Evolutionary conservation across 805 yeast species (phyloP), one percentile per base, ranked within the genome.

Genomic region (Maudiozyma barnettii): DNA sequence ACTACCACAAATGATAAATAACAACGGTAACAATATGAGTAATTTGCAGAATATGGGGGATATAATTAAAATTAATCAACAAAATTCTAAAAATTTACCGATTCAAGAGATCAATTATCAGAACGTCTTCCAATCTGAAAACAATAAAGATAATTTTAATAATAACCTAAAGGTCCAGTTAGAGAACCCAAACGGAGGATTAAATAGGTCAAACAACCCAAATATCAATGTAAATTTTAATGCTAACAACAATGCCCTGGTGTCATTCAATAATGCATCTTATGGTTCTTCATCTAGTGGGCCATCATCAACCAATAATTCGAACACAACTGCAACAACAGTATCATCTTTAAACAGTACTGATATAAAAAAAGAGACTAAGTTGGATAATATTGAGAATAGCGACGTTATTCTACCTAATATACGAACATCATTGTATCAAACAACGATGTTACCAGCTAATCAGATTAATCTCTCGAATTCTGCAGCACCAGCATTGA

Each of bases 191-290:
- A 18, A 14, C 16, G 12, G 14, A 13, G 21, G 23, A 8, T 18
- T 40, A 10, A 19, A 26, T 14, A 10, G 22, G 13, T 40, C 35
- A 10, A 26, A n/a, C 19, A 40, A 40, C 26, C 19, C 14, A n/a
- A 36, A 36, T 21, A 12, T 13, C 5, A 29, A 26, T 19, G 21
- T 44, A 6, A 29, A 20, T 21, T 26, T 35, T 12, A 51, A 52
- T 26, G 44, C 53, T 8, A 49, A 43, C 23, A 54, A 54, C 35
- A 52, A 51, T 45, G 53, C 56, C 9, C 49, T 51, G n/a, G 46
- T 51, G 18, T 53, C 56, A 12, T 53, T 53, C 29, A 49, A 40
- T 12, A 50, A 50, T 23, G 49, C 55, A 30, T 41, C 53, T 12
- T 31, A 45, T 35, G 41, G 49, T 21, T 36, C 47, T 16, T 43